Percentiles rank a stretch among this genome's conserved stretches.
Conservation (phyloP, 768 basidiomycete genomes). For the Termitomyces sp. region DNA sequence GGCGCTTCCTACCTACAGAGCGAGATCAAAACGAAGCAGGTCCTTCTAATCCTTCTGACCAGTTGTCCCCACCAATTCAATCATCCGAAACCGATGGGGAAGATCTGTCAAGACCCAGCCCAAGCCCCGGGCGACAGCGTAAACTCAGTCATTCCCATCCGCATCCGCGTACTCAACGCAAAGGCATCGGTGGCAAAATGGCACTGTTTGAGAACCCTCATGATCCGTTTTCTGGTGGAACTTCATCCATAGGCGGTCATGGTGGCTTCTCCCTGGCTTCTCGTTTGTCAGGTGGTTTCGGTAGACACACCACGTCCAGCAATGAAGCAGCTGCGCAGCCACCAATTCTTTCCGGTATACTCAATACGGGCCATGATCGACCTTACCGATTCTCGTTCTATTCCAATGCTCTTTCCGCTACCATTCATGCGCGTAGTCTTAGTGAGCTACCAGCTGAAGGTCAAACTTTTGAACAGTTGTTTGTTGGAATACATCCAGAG, state of each 20-base stretch:
- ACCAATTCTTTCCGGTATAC: constrained; percentile 20
- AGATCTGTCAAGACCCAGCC: constrained; percentile 3
- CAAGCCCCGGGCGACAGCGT: constrained; percentile 49
- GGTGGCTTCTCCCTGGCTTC: constrained; percentile 1
- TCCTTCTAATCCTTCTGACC: constrained; percentile 5
- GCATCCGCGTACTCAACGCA: constrained; percentile 52
- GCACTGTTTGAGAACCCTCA: constrained; percentile 76
- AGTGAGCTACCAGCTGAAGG: constrained; percentile 92
- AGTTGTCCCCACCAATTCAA: not conserved
- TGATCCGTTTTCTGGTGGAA: constrained; percentile 32
- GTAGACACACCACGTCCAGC: constrained; percentile 13
- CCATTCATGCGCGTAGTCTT: constrained; percentile 91
- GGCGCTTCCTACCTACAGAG: not conserved
- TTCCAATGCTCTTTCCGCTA: constrained; percentile 85
- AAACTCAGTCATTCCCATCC: constrained; percentile 84
- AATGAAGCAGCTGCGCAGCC: constrained; percentile 4
- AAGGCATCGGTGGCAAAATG: constrained; percentile 72
- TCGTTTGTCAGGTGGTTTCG: constrained; percentile 17
- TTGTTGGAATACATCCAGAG: constrained; percentile 43
- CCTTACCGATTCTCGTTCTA: constrained; percentile 99
- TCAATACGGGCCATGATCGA: constrained; percentile 64
- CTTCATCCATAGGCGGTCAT: constrained; percentile 8
- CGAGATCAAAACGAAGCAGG: constrained; percentile 7
- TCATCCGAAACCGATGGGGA: constrained; percentile 5
- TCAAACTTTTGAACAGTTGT: constrained; percentile 89